phyloP scores from a whole-genome alignment of 805 yeast species.

The Candida boidinii region DNA sequence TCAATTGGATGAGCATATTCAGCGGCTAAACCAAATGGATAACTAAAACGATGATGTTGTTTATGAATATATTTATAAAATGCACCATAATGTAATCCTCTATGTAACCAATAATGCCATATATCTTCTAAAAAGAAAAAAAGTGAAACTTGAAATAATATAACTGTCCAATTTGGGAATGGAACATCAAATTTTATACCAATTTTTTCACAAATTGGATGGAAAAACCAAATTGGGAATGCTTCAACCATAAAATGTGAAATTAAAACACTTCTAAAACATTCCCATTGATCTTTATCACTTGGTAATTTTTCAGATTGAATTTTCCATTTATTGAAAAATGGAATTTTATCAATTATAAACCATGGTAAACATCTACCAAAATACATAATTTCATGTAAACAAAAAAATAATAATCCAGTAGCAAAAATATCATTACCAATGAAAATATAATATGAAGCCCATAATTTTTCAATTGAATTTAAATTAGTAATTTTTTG shows the following conservation, averaged over 20 bases:
- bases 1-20: slow-evolving; percentile 97
- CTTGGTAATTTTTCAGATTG: slow-evolving; percentile 82
- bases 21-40: slow-evolving; percentile 95
- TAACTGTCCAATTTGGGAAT: slow-evolving; percentile 60
- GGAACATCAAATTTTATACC: slow-evolving; percentile 79
- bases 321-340: slow-evolving; percentile 78
- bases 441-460: slow-evolving; percentile 77
- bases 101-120: slow-evolving; percentile 97
- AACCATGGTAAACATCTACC: slow-evolving; percentile 92
- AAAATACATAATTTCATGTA: slow-evolving; percentile 87
- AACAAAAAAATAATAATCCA: slow-evolving; percentile 70
- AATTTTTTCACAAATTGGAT: slow-evolving; percentile 76
- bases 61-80: slow-evolving; percentile 92
- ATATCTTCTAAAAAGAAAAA: slow-evolving; percentile 86
- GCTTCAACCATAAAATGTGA: slow-evolving; percentile 93
- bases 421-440: slow-evolving; percentile 88
- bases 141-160: slow-evolving; percentile 57
- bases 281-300: slow-evolving; percentile 83
- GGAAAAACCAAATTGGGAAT: slow-evolving; percentile 95
- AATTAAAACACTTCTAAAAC: slow-evolving; percentile 73
- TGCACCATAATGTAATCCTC: slow-evolving; percentile 79
- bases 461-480: slow-evolving; percentile 71
- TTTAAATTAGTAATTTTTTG: slow-evolving; percentile 27
- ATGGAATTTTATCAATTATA: slow-evolving; percentile 77
- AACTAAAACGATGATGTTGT: slow-evolving; percentile 96